phyloP scores from a whole-genome alignment of 352 stramenopile genomes.

The Phytophthora sojae region DNA sequence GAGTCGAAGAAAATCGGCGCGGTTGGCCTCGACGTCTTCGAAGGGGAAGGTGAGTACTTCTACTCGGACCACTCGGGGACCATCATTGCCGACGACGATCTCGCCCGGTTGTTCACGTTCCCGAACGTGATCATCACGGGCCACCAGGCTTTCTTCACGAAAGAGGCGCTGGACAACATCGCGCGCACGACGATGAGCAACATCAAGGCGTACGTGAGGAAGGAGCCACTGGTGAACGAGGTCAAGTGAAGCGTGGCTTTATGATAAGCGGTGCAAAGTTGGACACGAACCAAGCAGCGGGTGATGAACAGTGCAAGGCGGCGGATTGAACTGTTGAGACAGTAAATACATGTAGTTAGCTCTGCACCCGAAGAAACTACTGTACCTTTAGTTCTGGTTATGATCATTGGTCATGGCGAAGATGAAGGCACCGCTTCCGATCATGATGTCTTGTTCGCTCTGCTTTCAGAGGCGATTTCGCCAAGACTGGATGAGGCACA shows the following conservation, averaged over 20 bases:
- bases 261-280: background rate
- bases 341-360: background rate
- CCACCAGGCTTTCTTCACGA: conserved; percentile 85
- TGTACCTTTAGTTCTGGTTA: too few relatives aligned
- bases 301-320: background rate
- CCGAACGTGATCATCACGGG: conserved; percentile 82
- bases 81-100: conserved; percentile 65
- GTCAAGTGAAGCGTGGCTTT: conserved; percentile 43
- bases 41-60: conserved; percentile 79
- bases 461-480: too few relatives aligned
- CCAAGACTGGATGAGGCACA: too few relatives aligned
- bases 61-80: conserved; percentile 74
- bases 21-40: conserved; percentile 89
- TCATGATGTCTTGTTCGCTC: too few relatives aligned
- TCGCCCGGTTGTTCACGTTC: conserved; percentile 80
- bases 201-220: conserved; percentile 57
- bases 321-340: background rate
- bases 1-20: conserved; percentile 78
- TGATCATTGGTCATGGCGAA: too few relatives aligned
- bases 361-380: background rate
- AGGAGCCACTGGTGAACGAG: conserved; percentile 57
- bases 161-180: conserved; percentile 78
- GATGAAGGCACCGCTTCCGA: too few relatives aligned
- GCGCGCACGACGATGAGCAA: conserved; percentile 73
- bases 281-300: background rate